A percentile compares a stretch with the other conserved stretches of the same genome.
Evolutionary conservation across 495 filamentous ascomycete species (phyloP).

Genomic region (Tetracladium setigerum): DNA sequence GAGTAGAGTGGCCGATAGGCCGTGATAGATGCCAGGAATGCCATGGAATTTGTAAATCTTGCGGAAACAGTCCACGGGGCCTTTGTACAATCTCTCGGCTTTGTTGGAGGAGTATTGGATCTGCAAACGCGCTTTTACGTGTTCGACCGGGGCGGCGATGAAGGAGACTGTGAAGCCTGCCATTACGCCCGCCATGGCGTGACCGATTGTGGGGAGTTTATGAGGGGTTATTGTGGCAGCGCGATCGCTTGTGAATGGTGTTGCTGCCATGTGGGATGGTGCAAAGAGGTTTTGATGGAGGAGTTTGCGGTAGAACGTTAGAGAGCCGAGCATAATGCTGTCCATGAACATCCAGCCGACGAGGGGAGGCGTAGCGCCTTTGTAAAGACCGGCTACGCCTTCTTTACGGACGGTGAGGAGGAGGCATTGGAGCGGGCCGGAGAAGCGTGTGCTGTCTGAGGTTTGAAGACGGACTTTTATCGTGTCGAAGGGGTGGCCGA

Average conservation of each 20-base stretch:
- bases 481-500: slow-evolving; percentile 73
- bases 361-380: slow-evolving; percentile 82
- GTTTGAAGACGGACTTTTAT: slow-evolving; percentile 95
- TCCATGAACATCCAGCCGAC: slow-evolving; percentile 99
- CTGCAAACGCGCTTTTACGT: slow-evolving; percentile 90
- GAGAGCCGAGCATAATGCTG: slow-evolving; percentile 83
- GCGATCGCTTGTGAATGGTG: slow-evolving; percentile 12
- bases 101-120: slow-evolving; percentile 81
- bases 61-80: slow-evolving; percentile 72
- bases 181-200: slow-evolving; percentile 79
- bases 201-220: slow-evolving; percentile 68
- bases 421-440: slow-evolving; percentile 80
- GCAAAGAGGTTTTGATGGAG: slow-evolving; percentile 74
- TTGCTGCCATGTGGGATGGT: slow-evolving; percentile 32
- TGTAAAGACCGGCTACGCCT: slow-evolving; percentile 74
- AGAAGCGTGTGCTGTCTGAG: slow-evolving; percentile 66
- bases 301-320: slow-evolving; percentile 80
- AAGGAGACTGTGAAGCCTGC: slow-evolving; percentile 87
- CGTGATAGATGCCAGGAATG: slow-evolving; percentile 73
- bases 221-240: slow-evolving; percentile 12
- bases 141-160: slow-evolving; percentile 89
- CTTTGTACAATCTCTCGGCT: slow-evolving; percentile 66
- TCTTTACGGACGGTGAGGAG: slow-evolving; percentile 74
- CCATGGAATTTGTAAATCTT: slow-evolving; percentile 67
- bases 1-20: slow-evolving; percentile 73